Base-by-base conservation (phyloP, 805 yeast species). In the Maudiozyma serrabonitensis region DNA sequence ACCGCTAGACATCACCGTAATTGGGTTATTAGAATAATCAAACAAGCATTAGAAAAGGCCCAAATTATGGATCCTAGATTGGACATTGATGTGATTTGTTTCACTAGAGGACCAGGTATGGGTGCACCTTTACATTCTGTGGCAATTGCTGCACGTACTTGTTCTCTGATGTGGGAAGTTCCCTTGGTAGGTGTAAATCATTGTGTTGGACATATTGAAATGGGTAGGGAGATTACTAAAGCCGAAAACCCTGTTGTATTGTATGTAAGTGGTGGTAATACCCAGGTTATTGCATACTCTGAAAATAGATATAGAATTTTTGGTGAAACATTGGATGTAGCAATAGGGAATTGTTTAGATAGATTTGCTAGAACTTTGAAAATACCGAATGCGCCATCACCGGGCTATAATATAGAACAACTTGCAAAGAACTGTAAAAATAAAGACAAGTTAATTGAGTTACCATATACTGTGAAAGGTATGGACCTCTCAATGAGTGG, bases 91-190 rank as follows among this genome's bases (percentile, higher is more conserved):
- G 82, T 86, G 46, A 85, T 93, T 45, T 88, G 96, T 65, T 93
- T 93, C 65, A 93, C 99, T 1, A 95, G 86, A 67, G 99, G 99
- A 5, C 99, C 99, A 0, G 99, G 99, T 0, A 93, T 93, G 98
- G 99, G 99, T 2, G 98, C 98, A 0, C 99, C 99, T 0, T 70
- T 93, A 47, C 95, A 93, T 58, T 81, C 91, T 49, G 96, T 89
- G 39, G 98, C 84, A 2, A 75, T 93, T 45, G 95, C 95, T 1
- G 98, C 99, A 1, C 73, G 99, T 61, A 82, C 96, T 0, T 69
- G 90, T 38, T 73, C 88, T 8, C 80, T 84, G 56, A 62, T 91
- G 56, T 88, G 95, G 95, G 64, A 77, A 2, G 69, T 85, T 21
- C 98, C 99, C 0, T 66, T 93, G 32, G 83, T 93, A 7, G 98